phyloP scores from a whole-genome alignment of 805 yeast genomes.

The Vanderwaltozyma verrucispora region DNA sequence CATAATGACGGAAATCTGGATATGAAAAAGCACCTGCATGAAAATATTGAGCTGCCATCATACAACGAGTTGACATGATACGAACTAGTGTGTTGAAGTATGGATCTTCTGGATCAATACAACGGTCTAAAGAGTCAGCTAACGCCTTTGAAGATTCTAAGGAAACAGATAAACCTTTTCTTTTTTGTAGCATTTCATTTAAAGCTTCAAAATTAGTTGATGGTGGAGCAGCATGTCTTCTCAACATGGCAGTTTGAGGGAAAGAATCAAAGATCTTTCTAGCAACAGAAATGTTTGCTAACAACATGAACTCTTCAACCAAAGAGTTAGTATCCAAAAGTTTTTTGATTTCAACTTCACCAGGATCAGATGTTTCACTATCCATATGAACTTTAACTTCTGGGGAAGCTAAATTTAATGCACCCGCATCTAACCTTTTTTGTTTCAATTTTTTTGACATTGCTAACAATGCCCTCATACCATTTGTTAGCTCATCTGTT shows the following conservation, averaged over 20 bases:
- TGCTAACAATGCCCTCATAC: conserved; percentile 72
- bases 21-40: conserved; percentile 83
- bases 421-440: conserved; percentile 87
- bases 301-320: conserved; percentile 96
- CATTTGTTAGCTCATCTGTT: conserved; percentile 75
- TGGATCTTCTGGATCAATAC: conserved; percentile 73
- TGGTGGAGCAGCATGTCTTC: conserved; percentile 98
- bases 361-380: conserved; percentile 93
- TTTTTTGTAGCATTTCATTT: conserved; percentile 77
- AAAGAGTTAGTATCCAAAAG: conserved; percentile 85
- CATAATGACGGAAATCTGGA: conserved; percentile 91
- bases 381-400: conserved; percentile 97
- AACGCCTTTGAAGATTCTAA: conserved; percentile 80
- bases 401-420: conserved; percentile 91
- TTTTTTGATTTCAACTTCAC: conserved; percentile 86
- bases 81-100: conserved; percentile 89
- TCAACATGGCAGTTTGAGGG: conserved; percentile 96
- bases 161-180: conserved; percentile 66
- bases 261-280: conserved; percentile 82
- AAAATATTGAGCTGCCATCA: conserved; percentile 99
- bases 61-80: conserved; percentile 96
- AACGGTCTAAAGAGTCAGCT: conserved; percentile 87
- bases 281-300: conserved; percentile 95
- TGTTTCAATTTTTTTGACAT: conserved; percentile 81
- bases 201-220: conserved; percentile 81